A percentile compares a stretch with the other conserved stretches of the same genome.
These are phyloP conservation scores for Microascus cirrosus DNA, from an alignment of 2,329 filamentous ascomycete species.

Conservation along the genomic window DNA sequence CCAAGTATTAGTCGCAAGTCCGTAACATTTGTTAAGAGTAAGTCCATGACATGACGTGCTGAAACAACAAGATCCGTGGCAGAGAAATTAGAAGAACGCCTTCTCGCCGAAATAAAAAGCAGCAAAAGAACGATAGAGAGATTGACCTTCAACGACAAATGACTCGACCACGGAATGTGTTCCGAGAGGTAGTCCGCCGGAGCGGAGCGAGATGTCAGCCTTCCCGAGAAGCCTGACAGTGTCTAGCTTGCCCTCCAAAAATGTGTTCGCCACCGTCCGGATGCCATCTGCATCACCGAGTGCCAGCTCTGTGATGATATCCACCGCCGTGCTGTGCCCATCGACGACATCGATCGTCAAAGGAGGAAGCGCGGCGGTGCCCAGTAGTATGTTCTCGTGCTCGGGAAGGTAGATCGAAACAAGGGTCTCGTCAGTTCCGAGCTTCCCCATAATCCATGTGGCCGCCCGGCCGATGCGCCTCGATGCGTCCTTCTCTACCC, in stretches of 20 bases:
- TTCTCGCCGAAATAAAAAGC: slow-evolving; percentile 52
- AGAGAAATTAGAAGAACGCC: slow-evolving; percentile 14
- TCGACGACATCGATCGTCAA: slow-evolving; percentile 68
- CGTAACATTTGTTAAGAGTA: not conserved
- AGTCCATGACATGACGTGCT: not conserved
- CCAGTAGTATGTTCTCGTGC: slow-evolving; percentile 66
- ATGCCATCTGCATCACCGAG: slow-evolving; percentile 70
- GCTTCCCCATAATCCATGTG: slow-evolving; percentile 68
- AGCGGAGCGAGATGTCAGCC: slow-evolving; percentile 61
- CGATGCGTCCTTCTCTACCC: slow-evolving; percentile 59
- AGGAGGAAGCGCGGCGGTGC: slow-evolving; percentile 64
- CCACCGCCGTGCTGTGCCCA: slow-evolving; percentile 63
- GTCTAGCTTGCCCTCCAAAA: slow-evolving; percentile 68
- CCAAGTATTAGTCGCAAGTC: slow-evolving; percentile 16
- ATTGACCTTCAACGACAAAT: slow-evolving; percentile 74
- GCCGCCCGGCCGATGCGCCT: slow-evolving; percentile 65
- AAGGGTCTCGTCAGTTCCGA: slow-evolving; percentile 62
- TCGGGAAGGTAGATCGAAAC: slow-evolving; percentile 74
- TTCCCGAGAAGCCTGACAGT: slow-evolving; percentile 62
- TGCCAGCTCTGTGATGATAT: slow-evolving; percentile 66
- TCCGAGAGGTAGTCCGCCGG: slow-evolving; percentile 70
- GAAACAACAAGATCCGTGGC: not conserved
- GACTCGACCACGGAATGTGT: slow-evolving; percentile 65
- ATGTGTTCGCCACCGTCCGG: slow-evolving; percentile 74
- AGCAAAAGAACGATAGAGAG: slow-evolving; percentile 52